A percentile compares a stretch with the other conserved stretches of the same genome.
These are phyloP conservation scores for Rhododendron molle DNA, from an alignment of 148 eudicot species.

Conservation along the genomic window DNA sequence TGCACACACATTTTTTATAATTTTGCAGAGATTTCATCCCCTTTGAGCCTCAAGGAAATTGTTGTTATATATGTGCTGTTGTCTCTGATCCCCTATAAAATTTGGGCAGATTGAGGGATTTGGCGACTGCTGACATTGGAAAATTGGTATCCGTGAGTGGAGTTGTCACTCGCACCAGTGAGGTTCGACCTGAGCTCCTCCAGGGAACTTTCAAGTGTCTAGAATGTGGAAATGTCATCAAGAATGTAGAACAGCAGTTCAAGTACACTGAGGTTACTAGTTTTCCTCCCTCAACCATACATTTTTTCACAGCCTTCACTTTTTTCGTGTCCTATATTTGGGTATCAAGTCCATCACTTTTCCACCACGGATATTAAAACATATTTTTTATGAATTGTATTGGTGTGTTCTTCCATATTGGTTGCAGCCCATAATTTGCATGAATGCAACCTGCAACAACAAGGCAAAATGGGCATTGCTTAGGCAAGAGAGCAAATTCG, in stretches of 20 bases:
- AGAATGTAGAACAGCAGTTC: conserved; percentile 91
- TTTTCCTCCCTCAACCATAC: not conserved
- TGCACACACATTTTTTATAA: not conserved
- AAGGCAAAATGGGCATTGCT: conserved; percentile 74
- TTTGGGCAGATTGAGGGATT: conserved; percentile 66
- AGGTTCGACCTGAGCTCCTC: conserved; percentile 95
- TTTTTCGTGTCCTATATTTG: not conserved
- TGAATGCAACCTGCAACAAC: conserved; percentile 77
- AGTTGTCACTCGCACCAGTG: conserved; percentile 94
- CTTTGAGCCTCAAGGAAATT: not conserved
- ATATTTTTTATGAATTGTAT: not conserved
- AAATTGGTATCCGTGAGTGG: conserved; percentile 84
- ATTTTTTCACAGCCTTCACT: not conserved
- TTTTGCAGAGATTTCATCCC: not conserved
- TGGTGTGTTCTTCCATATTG: not conserved
- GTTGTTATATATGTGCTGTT: not conserved
- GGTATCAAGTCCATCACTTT: not conserved
- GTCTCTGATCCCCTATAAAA: not conserved
- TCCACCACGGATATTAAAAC: not conserved
- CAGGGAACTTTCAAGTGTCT: conserved; percentile 91
- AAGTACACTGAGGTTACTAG: conserved; percentile 85
- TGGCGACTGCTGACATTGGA: conserved; percentile 76
- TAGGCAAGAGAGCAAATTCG: conserved; percentile 90
- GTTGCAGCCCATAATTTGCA: conserved; percentile 84
- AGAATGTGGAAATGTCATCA: conserved; percentile 70